phyloP scores from a whole-genome alignment of 2,329 filamentous ascomycete genomes.

The Cordyceps cicadae region DNA sequence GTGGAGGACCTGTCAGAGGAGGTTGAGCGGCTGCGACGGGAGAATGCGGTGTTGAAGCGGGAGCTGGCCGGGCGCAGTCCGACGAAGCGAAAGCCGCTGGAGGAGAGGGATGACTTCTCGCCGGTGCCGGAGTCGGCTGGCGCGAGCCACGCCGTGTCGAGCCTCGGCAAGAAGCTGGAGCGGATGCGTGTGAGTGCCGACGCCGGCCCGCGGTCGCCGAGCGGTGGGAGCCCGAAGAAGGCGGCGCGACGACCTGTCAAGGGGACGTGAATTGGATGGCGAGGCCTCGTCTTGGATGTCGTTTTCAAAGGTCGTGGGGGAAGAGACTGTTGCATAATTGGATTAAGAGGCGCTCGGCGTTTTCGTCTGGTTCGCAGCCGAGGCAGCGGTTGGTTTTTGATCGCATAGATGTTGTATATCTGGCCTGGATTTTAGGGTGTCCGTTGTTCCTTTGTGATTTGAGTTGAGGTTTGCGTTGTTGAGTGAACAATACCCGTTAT shows the following conservation, averaged over 20 bases:
- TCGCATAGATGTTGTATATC: neutral
- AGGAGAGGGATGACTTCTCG: constrained; percentile 42
- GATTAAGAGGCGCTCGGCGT: constrained; percentile 1
- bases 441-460: too few species aligned
- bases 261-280: neutral
- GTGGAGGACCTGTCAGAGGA: constrained; percentile 61
- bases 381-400: neutral
- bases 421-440: neutral
- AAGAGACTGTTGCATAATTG: neutral
- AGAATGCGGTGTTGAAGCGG: constrained; percentile 56
- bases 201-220: constrained; percentile 18
- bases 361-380: neutral
- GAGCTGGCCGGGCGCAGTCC: constrained; percentile 58
- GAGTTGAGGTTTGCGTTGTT: neutral
- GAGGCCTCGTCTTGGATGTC: too few species aligned
- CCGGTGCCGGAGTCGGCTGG: constrained; percentile 13
- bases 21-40: constrained; percentile 59
- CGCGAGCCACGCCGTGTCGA: constrained; percentile 21
- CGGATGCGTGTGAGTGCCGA: constrained; percentile 39
- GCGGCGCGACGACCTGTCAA: constrained; percentile 34
- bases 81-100: constrained; percentile 47
- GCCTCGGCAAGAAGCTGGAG: constrained; percentile 41
- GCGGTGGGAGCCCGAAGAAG: constrained; percentile 43
- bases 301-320: neutral
- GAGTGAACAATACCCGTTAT: constrained; percentile 3